Percentiles rank a stretch among this genome's conserved stretches.
Evolutionary conservation across 2,329 filamentous ascomycete species (phyloP).

Genomic region (Ophiocordyceps camponoti-rufipedis): DNA sequence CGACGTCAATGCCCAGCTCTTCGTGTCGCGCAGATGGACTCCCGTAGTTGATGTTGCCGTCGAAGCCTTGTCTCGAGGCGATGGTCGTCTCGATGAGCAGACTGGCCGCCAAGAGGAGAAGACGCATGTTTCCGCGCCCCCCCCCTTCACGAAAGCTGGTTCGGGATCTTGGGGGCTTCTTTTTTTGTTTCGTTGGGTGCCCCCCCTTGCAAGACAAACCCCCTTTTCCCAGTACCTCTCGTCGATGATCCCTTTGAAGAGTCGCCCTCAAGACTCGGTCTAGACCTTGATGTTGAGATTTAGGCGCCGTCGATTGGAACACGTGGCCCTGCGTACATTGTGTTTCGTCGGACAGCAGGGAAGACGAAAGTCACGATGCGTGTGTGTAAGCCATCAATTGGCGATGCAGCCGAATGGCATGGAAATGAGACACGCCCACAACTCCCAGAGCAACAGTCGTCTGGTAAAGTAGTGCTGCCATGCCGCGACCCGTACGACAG

Average conservation of each 20-base stretch:
- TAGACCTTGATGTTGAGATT: background rate
- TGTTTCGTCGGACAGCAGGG: background rate
- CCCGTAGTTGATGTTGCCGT: slow-evolving; percentile 45
- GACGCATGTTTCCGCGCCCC: background rate
- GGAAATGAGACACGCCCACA: background rate
- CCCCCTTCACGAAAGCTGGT: too few relatives aligned
- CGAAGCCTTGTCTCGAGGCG: slow-evolving; percentile 3
- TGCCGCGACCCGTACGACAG: background rate
- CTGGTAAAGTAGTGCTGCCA: background rate
- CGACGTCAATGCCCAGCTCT: slow-evolving; percentile 44
- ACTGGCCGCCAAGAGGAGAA: background rate
- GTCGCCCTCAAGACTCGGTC: too few relatives aligned
- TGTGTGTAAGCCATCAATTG: background rate
- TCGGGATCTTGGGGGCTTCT: too few relatives aligned
- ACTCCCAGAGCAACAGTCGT: background rate
- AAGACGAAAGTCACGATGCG: too few relatives aligned
- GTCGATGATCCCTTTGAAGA: background rate
- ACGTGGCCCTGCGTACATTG: background rate
- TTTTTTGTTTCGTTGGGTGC: too few relatives aligned
- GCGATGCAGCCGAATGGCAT: background rate
- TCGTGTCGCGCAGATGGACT: slow-evolving; percentile 48
- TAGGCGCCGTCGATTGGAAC: background rate
- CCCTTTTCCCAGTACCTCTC: background rate
- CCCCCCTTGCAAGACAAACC: too few relatives aligned
- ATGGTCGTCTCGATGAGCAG: background rate